Evolutionary conservation across 2,329 filamentous ascomycete genomes (phyloP).

Genomic region (Salinomyces thailandicus): DNA sequence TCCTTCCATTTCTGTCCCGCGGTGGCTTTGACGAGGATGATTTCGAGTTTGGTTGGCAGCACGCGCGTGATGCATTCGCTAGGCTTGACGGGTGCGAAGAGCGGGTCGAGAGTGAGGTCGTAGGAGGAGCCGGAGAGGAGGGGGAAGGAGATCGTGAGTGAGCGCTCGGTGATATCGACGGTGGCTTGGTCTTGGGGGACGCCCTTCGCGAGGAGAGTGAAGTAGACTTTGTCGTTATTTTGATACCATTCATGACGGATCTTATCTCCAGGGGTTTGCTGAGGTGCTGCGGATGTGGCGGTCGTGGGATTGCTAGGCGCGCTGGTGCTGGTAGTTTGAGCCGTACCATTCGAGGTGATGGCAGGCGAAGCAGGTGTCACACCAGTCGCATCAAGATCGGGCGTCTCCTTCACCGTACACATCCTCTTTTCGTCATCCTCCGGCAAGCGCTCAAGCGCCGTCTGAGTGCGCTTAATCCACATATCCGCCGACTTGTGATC

Average conservation of each 20-base stretch:
- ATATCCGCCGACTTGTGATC: constrained; percentile 45
- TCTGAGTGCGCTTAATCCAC: constrained; percentile 48
- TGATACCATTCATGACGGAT: constrained; percentile 63
- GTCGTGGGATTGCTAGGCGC: constrained; percentile 30
- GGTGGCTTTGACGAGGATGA: constrained; percentile 57
- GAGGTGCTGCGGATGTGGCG: constrained; percentile 15
- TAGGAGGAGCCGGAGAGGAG: constrained; percentile 43
- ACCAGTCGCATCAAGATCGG: constrained; percentile 24
- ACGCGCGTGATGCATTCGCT: constrained; percentile 52
- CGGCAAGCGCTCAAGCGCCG: constrained; percentile 40
- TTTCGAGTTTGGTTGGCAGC: constrained; percentile 69
- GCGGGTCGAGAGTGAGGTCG: constrained; percentile 53
- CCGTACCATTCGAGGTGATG: neutral
- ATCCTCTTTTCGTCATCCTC: constrained; percentile 39
- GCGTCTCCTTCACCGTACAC: constrained; percentile 43
- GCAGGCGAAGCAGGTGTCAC: neutral
- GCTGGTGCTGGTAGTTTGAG: constrained; percentile 7
- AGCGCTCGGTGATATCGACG: constrained; percentile 37
- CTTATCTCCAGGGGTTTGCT: constrained; percentile 43
- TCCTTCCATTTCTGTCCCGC: constrained; percentile 58
- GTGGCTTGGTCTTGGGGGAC: constrained; percentile 47
- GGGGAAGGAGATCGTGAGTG: constrained; percentile 51
- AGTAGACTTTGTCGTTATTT: constrained; percentile 47
- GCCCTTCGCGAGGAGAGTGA: constrained; percentile 57
- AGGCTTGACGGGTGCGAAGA: constrained; percentile 56